Base-by-base conservation (phyloP, 208 protist species). In the Angomonas ambiguus region DNA sequence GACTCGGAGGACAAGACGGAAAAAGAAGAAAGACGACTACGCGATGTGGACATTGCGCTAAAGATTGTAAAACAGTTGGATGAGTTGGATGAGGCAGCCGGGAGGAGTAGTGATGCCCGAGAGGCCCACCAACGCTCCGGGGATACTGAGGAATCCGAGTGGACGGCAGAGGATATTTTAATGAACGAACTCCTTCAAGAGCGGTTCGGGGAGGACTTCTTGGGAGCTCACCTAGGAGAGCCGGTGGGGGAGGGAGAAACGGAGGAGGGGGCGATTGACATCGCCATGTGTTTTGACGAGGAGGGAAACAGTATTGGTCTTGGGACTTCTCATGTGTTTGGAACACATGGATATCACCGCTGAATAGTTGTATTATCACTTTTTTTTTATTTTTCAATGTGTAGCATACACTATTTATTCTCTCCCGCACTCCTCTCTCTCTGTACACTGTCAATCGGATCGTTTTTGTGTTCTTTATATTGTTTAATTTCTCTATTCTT, bases 221-320 rank as follows among this genome's bases (percentile, higher is more conserved):
- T 30, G 4, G n/a, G n/a, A n/a, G n/a, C n/a, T n/a, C n/a, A n/a
- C n/a, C n/a, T n/a, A n/a, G n/a, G n/a, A n/a, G n/a, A n/a, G n/a
- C 53, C 53, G 4, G 11, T 30, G 22, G 10, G 2, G 13, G 30
- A 13, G 34, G 25, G 4, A 61, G 73, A 45, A 49, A 35, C 65
- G 67, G 74, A 72, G n/a, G 69, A 70, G 10, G 76, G 66, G 0
- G 69, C 65, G 10, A 66, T 83, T 5, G 88, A 94, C 49, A 71
- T 94, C 24, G 85, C 85, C 24, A 94, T 94, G 83, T 85, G 79
- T 62, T 94, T 94, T 65, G 79, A 72, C 32, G 20, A 66, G 0
- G n/a, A 69, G 8, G 88, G 88, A 3, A 76, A 85, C 13, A 81
- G 79, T 42, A 56, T 91, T 35, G 81, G 83, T 20, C 88, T 94